phyloP scores from a whole-genome alignment of 805 yeast species.

The Candida tammaniensis region DNA sequence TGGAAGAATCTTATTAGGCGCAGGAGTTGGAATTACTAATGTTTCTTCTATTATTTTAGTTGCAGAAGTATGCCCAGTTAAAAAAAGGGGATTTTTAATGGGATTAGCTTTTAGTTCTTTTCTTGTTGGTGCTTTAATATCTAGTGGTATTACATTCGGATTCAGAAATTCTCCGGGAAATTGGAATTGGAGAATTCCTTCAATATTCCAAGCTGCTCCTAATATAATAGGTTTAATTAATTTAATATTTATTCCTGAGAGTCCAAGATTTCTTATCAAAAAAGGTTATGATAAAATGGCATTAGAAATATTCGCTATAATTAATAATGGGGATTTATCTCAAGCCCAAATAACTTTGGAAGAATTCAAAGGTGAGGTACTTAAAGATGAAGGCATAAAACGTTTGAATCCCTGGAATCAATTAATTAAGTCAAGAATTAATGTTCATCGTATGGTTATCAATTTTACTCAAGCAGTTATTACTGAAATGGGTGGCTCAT shows the following conservation, averaged over 20 bases:
- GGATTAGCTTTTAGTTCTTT: conserved; percentile 46
- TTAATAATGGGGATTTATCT: conserved; percentile 3
- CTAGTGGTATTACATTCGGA: conserved; percentile 37
- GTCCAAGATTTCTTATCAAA: conserved; percentile 17
- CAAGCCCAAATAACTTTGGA: conserved; percentile 1
- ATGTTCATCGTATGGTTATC: conserved; percentile 9
- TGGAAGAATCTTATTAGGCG: conserved; percentile 40
- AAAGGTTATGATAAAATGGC: conserved; percentile 17
- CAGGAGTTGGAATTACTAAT: conserved; percentile 39
- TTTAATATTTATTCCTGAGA: conserved; percentile 19
- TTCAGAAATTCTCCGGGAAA: conserved; percentile 14
- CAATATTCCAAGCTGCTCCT: conserved; percentile 13
- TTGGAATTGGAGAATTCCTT: conserved; percentile 18
- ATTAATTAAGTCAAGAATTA: conserved; percentile 7
- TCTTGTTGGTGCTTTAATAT: conserved; percentile 49
- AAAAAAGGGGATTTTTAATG: conserved; percentile 35
- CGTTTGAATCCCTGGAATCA: conserved; percentile 8
- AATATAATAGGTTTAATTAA: conserved; percentile 10
- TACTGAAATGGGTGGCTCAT: conserved; percentile 16
- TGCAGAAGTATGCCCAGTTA: conserved; percentile 48
- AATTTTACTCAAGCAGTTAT: conserved; percentile 12
- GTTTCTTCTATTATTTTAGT: conserved; percentile 45
- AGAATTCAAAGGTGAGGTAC: conserved; percentile 3
- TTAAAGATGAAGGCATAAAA: no score
- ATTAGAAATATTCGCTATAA: conserved; percentile 9